Evolutionary conservation across 2,329 filamentous ascomycete genomes (phyloP).

Genomic region (Volutella citrinella): DNA sequence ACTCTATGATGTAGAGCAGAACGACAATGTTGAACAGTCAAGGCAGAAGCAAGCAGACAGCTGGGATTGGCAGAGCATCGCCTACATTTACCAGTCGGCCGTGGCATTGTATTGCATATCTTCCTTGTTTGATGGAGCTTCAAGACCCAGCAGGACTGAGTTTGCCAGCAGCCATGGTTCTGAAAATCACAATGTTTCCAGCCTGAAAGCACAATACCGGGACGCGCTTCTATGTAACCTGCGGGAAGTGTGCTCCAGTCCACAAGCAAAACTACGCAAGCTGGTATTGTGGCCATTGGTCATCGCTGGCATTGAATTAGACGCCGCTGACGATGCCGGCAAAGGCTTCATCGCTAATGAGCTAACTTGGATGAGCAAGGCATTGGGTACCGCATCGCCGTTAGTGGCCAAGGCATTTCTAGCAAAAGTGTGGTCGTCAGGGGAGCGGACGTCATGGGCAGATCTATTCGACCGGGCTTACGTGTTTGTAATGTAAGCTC

Average conservation of each 20-base stretch:
- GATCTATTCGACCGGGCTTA: slow-evolving; percentile 3
- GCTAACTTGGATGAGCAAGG: slow-evolving; percentile 14
- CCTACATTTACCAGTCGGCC: slow-evolving; percentile 16
- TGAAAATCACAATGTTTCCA: background rate
- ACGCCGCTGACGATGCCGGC: slow-evolving; percentile 7
- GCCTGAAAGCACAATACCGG: background rate
- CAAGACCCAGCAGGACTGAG: background rate
- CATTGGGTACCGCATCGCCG: slow-evolving; percentile 17
- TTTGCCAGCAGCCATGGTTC: background rate
- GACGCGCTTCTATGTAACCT: slow-evolving; percentile 9
- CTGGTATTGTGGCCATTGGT: slow-evolving; percentile 24
- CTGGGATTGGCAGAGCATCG: slow-evolving; percentile 13
- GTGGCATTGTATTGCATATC: slow-evolving; percentile 20
- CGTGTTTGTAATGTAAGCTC: slow-evolving; percentile 1
- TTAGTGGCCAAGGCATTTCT: slow-evolving; percentile 16
- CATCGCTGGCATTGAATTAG: slow-evolving; percentile 20
- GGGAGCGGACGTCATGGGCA: background rate
- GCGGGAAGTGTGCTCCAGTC: slow-evolving; percentile 3
- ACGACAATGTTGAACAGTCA: background rate
- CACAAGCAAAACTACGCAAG: slow-evolving; percentile 11
- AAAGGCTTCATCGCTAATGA: slow-evolving; percentile 13
- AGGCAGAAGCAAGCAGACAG: background rate
- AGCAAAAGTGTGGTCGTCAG: slow-evolving; percentile 13
- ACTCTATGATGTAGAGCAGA: background rate
- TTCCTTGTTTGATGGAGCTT: background rate